Base-by-base conservation (phyloP, 1,139 yeast species). In the Saccharomyces hybrid region DNA sequence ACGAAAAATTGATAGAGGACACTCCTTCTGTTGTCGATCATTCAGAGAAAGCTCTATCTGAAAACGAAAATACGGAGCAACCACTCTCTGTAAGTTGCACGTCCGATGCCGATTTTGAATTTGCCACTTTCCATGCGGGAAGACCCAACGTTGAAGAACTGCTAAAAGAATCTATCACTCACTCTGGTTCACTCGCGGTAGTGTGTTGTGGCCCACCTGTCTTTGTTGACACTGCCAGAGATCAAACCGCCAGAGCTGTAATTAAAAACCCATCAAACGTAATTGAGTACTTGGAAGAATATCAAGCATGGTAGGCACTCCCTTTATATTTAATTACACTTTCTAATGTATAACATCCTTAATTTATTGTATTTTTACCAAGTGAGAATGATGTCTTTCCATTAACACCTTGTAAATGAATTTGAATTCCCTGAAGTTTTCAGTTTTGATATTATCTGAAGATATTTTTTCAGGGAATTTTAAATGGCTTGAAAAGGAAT, bases 191-290 rank as follows among this genome's bases (percentile, higher is more conserved):
- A 0, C 64, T 78, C 28, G 76, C 77, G 7, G 72, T 77, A 49
- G 69, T 78, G 14, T 66, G 78, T 1, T 79, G 83, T 62, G 83
- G 81, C 1, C 82, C 79, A 52, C 80, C 80, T 16, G 64, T 68
- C 4, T 73, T 80, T 76, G 82, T 78, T 28, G 88, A 83, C 67
- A 76, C 75, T 47, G 65, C 78, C 9, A 73, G 81, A 64, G 64
- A 64, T 50, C 55, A 64, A 16, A 73, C 74, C 14, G 74, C 73
- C 23, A 38, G 3, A 38, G 42, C 69, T 2, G 54, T 61, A 23
- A 25, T 52, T 8, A 47, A 52, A n/a, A 47, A 62, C 30, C 57
- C 61, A 20, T 47, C 51, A 14, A 53, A 57, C 23, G 50, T 52
- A 23, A 60, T 64, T 14, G 60, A 57, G 41, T 65, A 65, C 52